A percentile compares a stretch with the other conserved stretches of the same genome.
These are phyloP conservation scores for Paratinospora sagittata DNA, from an alignment of 164 flowering plant species.

Conservation along the genomic window DNA sequence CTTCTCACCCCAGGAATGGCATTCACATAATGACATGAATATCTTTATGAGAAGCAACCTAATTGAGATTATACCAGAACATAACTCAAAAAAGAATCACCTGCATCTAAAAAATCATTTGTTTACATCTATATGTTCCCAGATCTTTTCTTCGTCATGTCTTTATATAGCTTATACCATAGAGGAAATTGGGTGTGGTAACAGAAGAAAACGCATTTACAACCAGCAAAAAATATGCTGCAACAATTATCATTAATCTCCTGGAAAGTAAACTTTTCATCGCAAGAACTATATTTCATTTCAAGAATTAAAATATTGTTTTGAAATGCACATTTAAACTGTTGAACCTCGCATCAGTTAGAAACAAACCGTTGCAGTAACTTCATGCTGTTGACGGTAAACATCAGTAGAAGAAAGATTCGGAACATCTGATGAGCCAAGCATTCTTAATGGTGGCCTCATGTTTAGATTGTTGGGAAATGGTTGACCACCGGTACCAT, in stretches of 20 bases:
- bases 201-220: too few species aligned
- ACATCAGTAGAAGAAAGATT: slow-evolving; percentile 54
- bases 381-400: slow-evolving; percentile 77
- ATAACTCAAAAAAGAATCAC: too few species aligned
- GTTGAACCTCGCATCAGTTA: neutral
- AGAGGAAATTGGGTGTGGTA: neutral
- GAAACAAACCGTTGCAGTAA: slow-evolving; percentile 69
- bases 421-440: slow-evolving; percentile 38
- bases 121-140: too few species aligned
- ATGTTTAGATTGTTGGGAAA: slow-evolving; percentile 27
- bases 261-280: neutral
- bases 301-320: neutral
- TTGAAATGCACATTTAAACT: neutral
- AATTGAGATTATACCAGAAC: neutral
- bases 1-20: too few species aligned
- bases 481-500: slow-evolving; percentile 36
- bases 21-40: neutral
- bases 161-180: too few species aligned
- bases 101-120: too few species aligned
- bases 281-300: neutral
- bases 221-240: too few species aligned
- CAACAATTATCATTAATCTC: too few species aligned
- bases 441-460: slow-evolving; percentile 19
- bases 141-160: too few species aligned
- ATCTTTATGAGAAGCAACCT: neutral